These are phyloP conservation scores for Prunus yedoensis DNA, from an alignment of 331 rosid genomes.

Conservation along the genomic window DNA sequence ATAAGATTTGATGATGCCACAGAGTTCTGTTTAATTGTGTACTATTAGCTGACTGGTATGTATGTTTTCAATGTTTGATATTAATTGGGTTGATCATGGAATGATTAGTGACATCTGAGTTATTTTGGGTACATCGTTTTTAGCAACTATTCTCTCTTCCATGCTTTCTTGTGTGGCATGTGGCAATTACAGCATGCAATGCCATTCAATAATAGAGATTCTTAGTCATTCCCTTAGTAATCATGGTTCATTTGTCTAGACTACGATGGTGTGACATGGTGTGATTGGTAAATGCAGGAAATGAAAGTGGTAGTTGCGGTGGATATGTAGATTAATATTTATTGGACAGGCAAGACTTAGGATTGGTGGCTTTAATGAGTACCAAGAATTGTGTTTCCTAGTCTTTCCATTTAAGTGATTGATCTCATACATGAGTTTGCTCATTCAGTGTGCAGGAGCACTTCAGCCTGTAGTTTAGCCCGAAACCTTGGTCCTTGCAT, in stretches of 20 bases:
- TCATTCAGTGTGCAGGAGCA: constrained; percentile 15
- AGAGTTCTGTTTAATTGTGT: constrained; percentile 1
- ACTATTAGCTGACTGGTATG: background rate
- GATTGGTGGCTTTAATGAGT: constrained; percentile 34
- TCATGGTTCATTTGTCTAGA: constrained; percentile 27
- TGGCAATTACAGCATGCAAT: constrained; percentile 41
- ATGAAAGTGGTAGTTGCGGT: constrained; percentile 28
- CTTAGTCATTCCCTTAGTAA: constrained; percentile 24
- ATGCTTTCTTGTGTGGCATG: constrained; percentile 14
- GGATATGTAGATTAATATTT: constrained; percentile 32
- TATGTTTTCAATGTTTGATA: background rate
- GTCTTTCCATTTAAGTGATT: constrained; percentile 6
- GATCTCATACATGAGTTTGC: constrained; percentile 10
- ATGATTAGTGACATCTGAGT: constrained; percentile 18
- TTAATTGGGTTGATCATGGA: constrained; percentile 8
- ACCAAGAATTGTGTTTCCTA: constrained; percentile 29
- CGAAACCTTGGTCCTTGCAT: constrained; percentile 20
- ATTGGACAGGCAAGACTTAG: constrained; percentile 36
- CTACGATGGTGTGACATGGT: constrained; percentile 37
- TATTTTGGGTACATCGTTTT: constrained; percentile 17
- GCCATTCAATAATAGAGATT: constrained; percentile 24
- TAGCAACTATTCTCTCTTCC: constrained; percentile 27
- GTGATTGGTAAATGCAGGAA: constrained; percentile 44
- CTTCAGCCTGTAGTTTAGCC: constrained; percentile 7
- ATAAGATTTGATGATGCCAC: constrained; percentile 7